Evolutionary conservation across 2,329 filamentous ascomycete species (phyloP), one percentile per base, ranked within the genome.

Genomic region (Decorospora gaudefroyi): DNA sequence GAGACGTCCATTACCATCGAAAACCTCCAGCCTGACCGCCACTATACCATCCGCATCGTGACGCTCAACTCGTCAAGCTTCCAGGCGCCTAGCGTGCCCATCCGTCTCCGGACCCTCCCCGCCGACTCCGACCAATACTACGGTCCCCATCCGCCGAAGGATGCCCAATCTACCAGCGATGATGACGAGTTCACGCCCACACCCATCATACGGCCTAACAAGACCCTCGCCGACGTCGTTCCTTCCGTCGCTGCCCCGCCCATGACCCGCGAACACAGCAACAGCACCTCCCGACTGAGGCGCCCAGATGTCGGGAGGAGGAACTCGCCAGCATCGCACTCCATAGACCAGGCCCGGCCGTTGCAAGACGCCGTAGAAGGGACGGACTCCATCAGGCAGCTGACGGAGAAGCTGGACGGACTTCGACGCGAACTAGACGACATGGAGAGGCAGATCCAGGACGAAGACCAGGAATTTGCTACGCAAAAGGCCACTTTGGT

Each of bases 21-120:
- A 21, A 90, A 91, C 26, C 78, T 99, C 6, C 85, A 87, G 59
- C 90, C 93, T 0, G 85, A 87, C 54, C 88, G 88, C 61, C 95
- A 91, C 62, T 97, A 97, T 73, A 95, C 95, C 55, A 85, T 99
- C 18, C 86, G 92, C 48, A 89, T 97, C 40, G 88, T 96, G 57
- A 90, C 92, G 26, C 87, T 96, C 40, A 95, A 92, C 34, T 83
- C 86, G 19, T 90, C 91, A 57, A 95, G 93, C 69, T 97, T 97
- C 62, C 90, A 95, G 65, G 90, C 91, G 0, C 87, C 89, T 25
- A 96, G 93, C 68, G 80, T 84, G 4, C 83, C 95, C 25, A 85
- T 97, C 53, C 87, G 93, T 41, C 77, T 99, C 41, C 83, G 87
- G 59, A 97, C 93, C 12, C 73, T 75, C 43, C 62, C 69, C 18